A percentile compares a stretch with the other conserved stretches of the same genome.
Evolutionary conservation across 306 rosid genomes (phyloP).

Genomic region (Quillaja saponaria): DNA sequence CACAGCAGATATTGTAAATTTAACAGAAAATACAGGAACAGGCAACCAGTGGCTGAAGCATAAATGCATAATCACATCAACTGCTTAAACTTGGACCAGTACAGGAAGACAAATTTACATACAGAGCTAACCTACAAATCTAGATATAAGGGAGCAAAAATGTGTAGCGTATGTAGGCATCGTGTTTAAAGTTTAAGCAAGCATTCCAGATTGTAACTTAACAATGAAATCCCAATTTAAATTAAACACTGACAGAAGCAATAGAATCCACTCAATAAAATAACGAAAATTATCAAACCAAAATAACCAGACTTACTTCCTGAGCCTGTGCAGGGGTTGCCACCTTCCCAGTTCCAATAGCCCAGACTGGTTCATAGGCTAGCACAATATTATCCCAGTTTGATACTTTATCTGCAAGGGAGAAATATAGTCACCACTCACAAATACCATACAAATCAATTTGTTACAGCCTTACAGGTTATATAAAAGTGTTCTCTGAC

Average conservation of each 20-base stretch:
- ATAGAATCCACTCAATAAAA: not conserved
- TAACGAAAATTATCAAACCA: not conserved
- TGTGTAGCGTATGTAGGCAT: not conserved
- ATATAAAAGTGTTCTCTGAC: too few relatives aligned
- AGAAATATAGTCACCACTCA: slow-evolving; percentile 53
- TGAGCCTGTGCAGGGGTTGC: slow-evolving; percentile 67
- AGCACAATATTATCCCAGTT: slow-evolving; percentile 70
- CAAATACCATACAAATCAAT: too few relatives aligned
- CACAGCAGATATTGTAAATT: slow-evolving; percentile 20
- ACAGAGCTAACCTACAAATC: not conserved
- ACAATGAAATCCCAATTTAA: not conserved
- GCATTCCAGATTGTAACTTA: not conserved
- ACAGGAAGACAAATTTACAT: not conserved
- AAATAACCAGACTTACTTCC: slow-evolving; percentile 42
- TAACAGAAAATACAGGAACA: not conserved
- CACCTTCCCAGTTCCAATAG: slow-evolving; percentile 91
- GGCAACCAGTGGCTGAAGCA: slow-evolving; percentile 3
- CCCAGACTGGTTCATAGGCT: slow-evolving; percentile 95
- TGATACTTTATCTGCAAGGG: slow-evolving; percentile 37
- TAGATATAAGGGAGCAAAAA: not conserved
- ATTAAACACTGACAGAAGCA: not conserved
- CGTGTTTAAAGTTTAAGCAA: too few relatives aligned
- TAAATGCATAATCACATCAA: not conserved
- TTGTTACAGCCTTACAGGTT: too few relatives aligned
- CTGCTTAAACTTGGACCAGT: not conserved